Base-by-base conservation (phyloP, 331 rosid species). In the Malus hybrid region DNA sequence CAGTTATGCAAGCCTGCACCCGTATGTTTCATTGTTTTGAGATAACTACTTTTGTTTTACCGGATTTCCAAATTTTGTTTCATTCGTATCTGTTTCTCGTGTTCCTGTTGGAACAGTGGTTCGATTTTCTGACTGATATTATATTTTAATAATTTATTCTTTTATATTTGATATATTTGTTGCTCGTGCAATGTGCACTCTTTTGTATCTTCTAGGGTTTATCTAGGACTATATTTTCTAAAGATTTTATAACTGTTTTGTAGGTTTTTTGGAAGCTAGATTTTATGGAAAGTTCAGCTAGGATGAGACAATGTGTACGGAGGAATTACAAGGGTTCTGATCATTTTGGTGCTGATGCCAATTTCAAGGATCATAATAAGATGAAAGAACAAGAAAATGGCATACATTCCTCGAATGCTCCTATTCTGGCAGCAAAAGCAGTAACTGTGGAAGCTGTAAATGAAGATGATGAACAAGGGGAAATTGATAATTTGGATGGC, bases 211-310 rank as follows among this genome's bases (percentile, higher is more conserved):
- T 74, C 19, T 54, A 61, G 72, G 70, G 60, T 52, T 76, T 78
- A 52, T 11, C 14, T 28, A 18, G 8, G 24, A 61, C 6, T 29
- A 19, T 54, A 16, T 73, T 22, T 57, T 75, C 54, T 48, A 18
- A 61, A 67, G 64, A 46, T 27, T 14, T n/a, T 50, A 10, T 27
- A 11, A 19, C 39, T 74, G 52, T 64, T 74, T 64, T 72, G 56
- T 83, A 95, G 99, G 91, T 90, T 67, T 92, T 95, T 62, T 95
- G 99, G 99, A 95, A 92, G 88, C 96, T 95, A 55, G 99, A 92
- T 77, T 86, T 89, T 50, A 89, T 89, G 97, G 99, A 95, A 88
- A 95, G 87, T 87, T 90, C 97, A 79, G 86, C 93, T 10, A 83
- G 99, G 79, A 95, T 95, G 99, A 92, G 99, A 76, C 83, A 73